A percentile compares a stretch with the other conserved stretches of the same genome.
These are phyloP conservation scores for Notholithocarpus densiflorus DNA, from an alignment of 306 rosid species.

Conservation along the genomic window DNA sequence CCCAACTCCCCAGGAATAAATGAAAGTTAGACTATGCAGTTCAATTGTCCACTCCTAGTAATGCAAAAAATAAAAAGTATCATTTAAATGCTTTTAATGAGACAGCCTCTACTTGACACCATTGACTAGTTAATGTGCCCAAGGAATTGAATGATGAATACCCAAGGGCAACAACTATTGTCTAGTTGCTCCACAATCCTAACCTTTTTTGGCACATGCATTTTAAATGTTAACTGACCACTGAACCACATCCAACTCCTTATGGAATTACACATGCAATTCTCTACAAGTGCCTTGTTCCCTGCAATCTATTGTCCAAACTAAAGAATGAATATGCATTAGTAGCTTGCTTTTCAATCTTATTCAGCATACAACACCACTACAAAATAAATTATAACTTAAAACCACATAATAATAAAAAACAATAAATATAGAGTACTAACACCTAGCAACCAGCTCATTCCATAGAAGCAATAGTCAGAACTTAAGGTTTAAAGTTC, in stretches of 20 bases:
- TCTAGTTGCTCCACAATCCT: no score
- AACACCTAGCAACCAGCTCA: no score
- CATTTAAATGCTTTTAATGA: background rate
- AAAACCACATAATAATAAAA: no score
- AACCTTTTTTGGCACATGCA: no score
- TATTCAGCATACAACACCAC: background rate
- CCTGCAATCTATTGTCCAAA: background rate
- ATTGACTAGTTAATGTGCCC: background rate
- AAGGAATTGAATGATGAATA: background rate
- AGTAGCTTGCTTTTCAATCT: background rate
- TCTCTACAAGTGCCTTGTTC: background rate
- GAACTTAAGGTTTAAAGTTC: no score
- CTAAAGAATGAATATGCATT: background rate
- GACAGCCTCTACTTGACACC: background rate
- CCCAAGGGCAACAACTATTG: no score
- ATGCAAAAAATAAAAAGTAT: background rate
- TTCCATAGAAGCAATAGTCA: no score
- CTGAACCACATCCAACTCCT: background rate
- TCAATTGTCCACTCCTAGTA: background rate
- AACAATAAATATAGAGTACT: no score
- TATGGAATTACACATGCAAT: background rate
- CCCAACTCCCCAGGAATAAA: background rate
- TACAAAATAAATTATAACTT: background rate
- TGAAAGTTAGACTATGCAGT: background rate
- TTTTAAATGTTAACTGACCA: background rate